These are phyloP conservation scores for Bolboschoenoplectus hybrid DNA, from an alignment of 202 grass and related monocot species.

Conservation along the genomic window DNA sequence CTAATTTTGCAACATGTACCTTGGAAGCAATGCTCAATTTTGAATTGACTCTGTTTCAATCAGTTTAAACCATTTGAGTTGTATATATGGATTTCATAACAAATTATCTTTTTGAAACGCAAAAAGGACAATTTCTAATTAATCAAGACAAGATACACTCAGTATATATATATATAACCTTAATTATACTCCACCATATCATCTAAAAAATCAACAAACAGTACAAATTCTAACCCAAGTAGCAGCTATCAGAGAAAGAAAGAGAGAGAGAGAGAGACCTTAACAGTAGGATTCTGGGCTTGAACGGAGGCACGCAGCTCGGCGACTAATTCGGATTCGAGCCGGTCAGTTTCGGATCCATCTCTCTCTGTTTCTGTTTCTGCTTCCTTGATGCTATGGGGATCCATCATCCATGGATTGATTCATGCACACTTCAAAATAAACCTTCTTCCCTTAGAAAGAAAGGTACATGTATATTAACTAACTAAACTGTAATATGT, in stretches of 20 bases:
- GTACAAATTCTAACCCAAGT: background rate
- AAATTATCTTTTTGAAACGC: background rate
- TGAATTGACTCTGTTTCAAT: background rate
- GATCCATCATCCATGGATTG: slow-evolving; percentile 32
- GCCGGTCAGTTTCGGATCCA: background rate
- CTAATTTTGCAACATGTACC: background rate
- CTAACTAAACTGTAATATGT: background rate
- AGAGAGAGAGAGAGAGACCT: background rate
- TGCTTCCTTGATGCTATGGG: background rate
- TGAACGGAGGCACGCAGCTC: slow-evolving; percentile 31
- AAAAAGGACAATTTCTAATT: background rate
- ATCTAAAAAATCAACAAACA: background rate
- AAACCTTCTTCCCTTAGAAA: background rate
- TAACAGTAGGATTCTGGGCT: slow-evolving; percentile 8
- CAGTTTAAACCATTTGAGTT: background rate
- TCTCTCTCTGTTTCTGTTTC: slow-evolving; percentile 1
- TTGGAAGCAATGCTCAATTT: slow-evolving; percentile 8
- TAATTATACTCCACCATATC: background rate
- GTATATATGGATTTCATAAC: background rate
- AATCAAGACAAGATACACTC: background rate
- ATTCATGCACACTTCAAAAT: background rate
- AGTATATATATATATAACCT: background rate
- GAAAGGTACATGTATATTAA: background rate
- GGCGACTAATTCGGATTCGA: slow-evolving; percentile 5
- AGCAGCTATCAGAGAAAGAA: background rate